A percentile compares a stretch with the other conserved stretches of the same genome.
Conservation (phyloP, 2,329 filamentous ascomycete species). For the Fusarium annulatum region DNA sequence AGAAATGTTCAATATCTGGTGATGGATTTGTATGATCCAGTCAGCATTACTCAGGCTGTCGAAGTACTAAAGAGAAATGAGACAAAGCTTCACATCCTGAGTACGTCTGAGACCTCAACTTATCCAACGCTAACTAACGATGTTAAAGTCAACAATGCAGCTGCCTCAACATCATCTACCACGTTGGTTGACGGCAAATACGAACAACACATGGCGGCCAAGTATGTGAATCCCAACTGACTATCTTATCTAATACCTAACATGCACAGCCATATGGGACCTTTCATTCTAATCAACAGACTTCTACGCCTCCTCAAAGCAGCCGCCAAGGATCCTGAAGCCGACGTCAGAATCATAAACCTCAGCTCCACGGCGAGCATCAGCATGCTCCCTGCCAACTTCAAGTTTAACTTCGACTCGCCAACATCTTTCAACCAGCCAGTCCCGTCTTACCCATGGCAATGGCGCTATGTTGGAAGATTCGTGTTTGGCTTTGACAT, state of each 20-base stretch:
- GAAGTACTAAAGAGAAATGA: fast-evolving
- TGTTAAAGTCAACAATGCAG: not conserved
- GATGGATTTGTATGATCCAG: not conserved
- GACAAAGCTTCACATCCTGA: not conserved
- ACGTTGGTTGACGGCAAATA: not conserved
- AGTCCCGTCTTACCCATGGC: fast-evolving
- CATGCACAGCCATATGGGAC: fast-evolving
- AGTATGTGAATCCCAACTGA: fast-evolving
- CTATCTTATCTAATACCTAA: fast-evolving
- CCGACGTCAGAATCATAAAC: not conserved
- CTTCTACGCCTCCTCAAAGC: not conserved
- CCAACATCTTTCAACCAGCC: fast-evolving
- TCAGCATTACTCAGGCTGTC: not conserved
- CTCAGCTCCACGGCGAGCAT: not conserved
- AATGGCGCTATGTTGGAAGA: not conserved
- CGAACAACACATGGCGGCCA: not conserved
- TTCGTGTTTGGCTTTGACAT: not conserved
- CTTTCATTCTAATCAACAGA: not conserved
- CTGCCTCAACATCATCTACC: fast-evolving
- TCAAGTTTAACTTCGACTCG: not conserved
- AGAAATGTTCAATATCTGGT: fast-evolving
- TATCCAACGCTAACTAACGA: fast-evolving
- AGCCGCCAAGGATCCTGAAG: fast-evolving
- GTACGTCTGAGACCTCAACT: fast-evolving
- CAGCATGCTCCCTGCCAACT: fast-evolving